Evolutionary conservation across 2,329 filamentous ascomycete species (phyloP).

Genomic region (Arthrobotrys conoides): DNA sequence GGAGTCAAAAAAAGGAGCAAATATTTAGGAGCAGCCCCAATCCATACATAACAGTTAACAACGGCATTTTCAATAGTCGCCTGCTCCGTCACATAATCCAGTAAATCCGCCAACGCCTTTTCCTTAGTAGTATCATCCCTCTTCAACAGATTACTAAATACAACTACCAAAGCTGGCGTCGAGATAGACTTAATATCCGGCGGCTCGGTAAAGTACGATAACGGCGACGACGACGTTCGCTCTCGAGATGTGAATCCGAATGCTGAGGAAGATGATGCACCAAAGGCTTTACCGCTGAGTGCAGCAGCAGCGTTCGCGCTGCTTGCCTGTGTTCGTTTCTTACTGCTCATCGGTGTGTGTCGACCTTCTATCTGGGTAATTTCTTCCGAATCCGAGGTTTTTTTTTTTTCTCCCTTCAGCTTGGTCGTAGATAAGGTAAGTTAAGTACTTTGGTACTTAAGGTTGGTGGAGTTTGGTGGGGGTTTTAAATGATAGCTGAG

Average conservation of each 20-base stretch:
- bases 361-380: conserved; percentile 3
- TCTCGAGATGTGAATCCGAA: conserved; percentile 59
- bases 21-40: conserved; percentile 23
- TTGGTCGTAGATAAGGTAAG: conserved; percentile 22
- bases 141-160: conserved; percentile 93
- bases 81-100: conserved; percentile 75
- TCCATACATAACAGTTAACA: conserved; percentile 55
- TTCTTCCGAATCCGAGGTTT: conserved; percentile 3
- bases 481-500: conserved; percentile 13
- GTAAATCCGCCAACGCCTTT: conserved; percentile 89
- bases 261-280: conserved; percentile 19
- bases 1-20: background rate
- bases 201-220: conserved; percentile 90
- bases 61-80: conserved; percentile 79
- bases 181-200: conserved; percentile 83
- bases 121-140: conserved; percentile 93
- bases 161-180: conserved; percentile 85
- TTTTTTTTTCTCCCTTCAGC: background rate
- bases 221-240: conserved; percentile 70
- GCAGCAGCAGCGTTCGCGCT: conserved; percentile 62
- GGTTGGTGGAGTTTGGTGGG: conserved; percentile 37
- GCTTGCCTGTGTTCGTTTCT: conserved; percentile 61
- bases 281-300: conserved; percentile 35
- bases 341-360: conserved; percentile 61
- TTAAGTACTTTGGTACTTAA: background rate